Percentiles rank a stretch among this genome's conserved stretches.
Evolutionary conservation across 2,329 filamentous ascomycete genomes (phyloP).

Genomic region (Neobulgaria alba): DNA sequence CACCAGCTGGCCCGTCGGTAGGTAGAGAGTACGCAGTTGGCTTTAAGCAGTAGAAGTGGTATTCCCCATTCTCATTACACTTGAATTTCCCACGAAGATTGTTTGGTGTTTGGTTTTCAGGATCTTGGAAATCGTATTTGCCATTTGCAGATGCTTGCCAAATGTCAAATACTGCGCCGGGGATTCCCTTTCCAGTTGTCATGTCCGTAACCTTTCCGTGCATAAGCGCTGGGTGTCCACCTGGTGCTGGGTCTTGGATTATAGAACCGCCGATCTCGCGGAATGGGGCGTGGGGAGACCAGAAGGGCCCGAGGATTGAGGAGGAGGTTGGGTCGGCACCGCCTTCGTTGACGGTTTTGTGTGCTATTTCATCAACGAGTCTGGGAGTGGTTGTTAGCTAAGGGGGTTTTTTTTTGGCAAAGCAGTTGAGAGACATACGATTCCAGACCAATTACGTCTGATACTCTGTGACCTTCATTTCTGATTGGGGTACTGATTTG

Average conservation of each 20-base stretch:
- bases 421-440: too few species aligned
- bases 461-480: constrained; percentile 67
- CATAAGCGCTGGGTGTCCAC: constrained; percentile 48
- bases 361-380: constrained; percentile 47
- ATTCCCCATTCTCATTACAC: constrained; percentile 48
- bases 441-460: constrained; percentile 66
- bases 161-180: constrained; percentile 50
- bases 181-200: constrained; percentile 16
- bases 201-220: constrained; percentile 45
- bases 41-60: constrained; percentile 40
- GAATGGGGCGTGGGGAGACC: constrained; percentile 62
- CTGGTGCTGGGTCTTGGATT: constrained; percentile 36
- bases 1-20: constrained; percentile 43
- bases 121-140: constrained; percentile 53
- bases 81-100: constrained; percentile 54
- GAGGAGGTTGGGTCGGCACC: constrained; percentile 37
- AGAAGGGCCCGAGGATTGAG: constrained; percentile 80
- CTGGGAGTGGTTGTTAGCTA: constrained; percentile 29
- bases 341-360: constrained; percentile 18
- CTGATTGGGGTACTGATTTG: constrained; percentile 55
- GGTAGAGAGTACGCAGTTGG: constrained; percentile 35
- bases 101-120: constrained; percentile 47
- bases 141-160: constrained; percentile 55
- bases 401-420: not conserved
- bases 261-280: constrained; percentile 64